Evolutionary conservation across 805 yeast species (phyloP), one percentile per base, ranked within the genome.

Genomic region (Ogataea paraovalis): DNA sequence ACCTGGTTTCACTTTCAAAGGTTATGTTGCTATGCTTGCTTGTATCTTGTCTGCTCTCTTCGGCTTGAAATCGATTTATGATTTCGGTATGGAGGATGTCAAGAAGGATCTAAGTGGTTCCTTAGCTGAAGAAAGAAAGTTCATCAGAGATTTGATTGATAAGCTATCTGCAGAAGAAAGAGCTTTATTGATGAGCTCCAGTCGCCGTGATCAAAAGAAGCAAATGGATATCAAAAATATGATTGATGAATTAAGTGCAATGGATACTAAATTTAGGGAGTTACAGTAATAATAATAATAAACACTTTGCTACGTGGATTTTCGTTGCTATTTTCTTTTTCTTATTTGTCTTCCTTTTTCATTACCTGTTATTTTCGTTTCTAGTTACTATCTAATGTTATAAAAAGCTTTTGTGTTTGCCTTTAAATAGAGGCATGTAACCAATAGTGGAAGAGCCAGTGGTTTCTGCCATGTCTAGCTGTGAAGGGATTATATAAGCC

Each of bases 21-120:
- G 94, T 1, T 85, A 85, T 58, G 44, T 82, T 51, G 90, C 90
- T 3, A 62, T 86, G 42, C 49, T 68, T 0, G 49, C 79, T 1
- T 83, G 87, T 43, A 70, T 82, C 0, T 19, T 75, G 0, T 67
- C 74, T 28, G 92, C 85, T 1, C 21, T 85, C 2, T 78, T 70
- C 54, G 94, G 94, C 2, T 59, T 85, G 8, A 72, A 60, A 45
- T 69, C 83, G 3, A 83, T 86, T 46, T 74, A 78, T 49, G 71
- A 71, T 43, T 86, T 78, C 60, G 92, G 92, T 14, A 72, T 84
- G 65, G 80, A 77, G 44, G 91, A 84, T 57, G 72, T 80, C 20
- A 68, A 71, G 44, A 68, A 78, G 46, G 78, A 79, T 49, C 20
- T 25, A 9, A 71, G 32, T 20, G 41, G 40, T 22, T 42, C 48